phyloP scores from a whole-genome alignment of 495 filamentous ascomycete genomes.

The Melanomma pulvis-pyrius region DNA sequence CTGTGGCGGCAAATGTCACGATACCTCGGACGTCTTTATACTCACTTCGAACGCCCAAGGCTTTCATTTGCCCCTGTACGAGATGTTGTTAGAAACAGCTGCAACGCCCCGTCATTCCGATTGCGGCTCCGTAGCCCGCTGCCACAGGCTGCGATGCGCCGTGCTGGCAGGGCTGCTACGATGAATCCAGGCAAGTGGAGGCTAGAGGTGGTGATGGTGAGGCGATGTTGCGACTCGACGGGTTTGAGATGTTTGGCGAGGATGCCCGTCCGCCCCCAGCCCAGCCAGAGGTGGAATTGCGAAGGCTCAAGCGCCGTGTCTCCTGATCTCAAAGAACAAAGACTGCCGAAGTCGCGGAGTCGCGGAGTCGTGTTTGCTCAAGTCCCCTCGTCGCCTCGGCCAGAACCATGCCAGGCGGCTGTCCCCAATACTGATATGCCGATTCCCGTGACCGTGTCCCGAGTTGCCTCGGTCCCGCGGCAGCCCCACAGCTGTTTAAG shows the following conservation, averaged over 20 bases:
- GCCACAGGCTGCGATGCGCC: neutral
- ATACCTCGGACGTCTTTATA: neutral
- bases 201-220: neutral
- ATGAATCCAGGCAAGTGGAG: neutral
- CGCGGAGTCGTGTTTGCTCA: too few species aligned
- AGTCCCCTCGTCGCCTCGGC: too few species aligned
- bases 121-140: neutral
- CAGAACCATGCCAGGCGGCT: too few species aligned
- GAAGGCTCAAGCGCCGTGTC: neutral
- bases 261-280: too few species aligned
- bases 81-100: neutral
- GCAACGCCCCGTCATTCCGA: neutral
- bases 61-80: neutral
- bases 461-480: neutral
- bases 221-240: neutral
- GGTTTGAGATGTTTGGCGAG: neutral
- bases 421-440: too few species aligned
- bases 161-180: neutral
- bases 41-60: neutral
- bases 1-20: neutral
- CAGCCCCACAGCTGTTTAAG: constrained; percentile 3
- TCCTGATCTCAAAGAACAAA: too few species aligned
- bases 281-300: too few species aligned
- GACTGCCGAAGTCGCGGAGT: too few species aligned
- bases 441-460: constrained; percentile 5